Evolutionary conservation across 2,329 filamentous ascomycete genomes (phyloP).

Genomic region (Orbilia blumenaviensis): DNA sequence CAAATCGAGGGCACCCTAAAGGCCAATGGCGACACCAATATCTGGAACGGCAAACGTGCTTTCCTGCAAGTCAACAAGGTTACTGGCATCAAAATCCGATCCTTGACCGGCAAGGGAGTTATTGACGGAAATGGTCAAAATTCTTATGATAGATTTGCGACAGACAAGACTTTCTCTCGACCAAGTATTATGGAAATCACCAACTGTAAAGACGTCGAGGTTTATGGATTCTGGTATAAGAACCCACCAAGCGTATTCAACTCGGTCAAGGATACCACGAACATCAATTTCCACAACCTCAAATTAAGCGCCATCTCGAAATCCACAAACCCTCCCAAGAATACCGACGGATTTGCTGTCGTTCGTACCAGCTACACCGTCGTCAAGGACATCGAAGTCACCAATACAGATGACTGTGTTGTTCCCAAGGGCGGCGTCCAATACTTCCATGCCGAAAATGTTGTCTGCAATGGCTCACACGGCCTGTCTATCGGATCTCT

Average conservation of each 20-base stretch:
- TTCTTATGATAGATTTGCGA: conserved; percentile 62
- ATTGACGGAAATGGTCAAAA: conserved; percentile 65
- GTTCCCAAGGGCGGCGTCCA: conserved; percentile 63
- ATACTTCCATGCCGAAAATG: conserved; percentile 61
- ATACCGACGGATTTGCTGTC: conserved; percentile 64
- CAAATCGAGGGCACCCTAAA: conserved; percentile 64
- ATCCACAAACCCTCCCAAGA: conserved; percentile 61
- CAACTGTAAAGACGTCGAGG: conserved; percentile 60
- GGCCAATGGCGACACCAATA: conserved; percentile 61
- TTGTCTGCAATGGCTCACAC: conserved; percentile 64
- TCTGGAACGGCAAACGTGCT: conserved; percentile 62
- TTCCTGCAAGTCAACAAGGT: conserved; percentile 62
- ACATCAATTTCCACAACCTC: conserved; percentile 61
- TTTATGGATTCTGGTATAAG: conserved; percentile 61
- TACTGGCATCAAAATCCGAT: conserved; percentile 61
- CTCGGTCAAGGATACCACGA: conserved; percentile 60
- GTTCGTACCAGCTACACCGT: conserved; percentile 61
- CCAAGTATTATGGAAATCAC: conserved; percentile 63
- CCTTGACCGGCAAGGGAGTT: conserved; percentile 61
- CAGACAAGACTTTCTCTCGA: conserved; percentile 60
- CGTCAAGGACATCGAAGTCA: conserved; percentile 60
- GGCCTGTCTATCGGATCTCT: conserved; percentile 65
- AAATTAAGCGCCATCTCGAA: conserved; percentile 62
- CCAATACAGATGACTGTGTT: conserved; percentile 64
- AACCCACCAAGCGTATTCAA: conserved; percentile 65